phyloP scores from a whole-genome alignment of 345 rosid species.

The Populus pruinosa region DNA sequence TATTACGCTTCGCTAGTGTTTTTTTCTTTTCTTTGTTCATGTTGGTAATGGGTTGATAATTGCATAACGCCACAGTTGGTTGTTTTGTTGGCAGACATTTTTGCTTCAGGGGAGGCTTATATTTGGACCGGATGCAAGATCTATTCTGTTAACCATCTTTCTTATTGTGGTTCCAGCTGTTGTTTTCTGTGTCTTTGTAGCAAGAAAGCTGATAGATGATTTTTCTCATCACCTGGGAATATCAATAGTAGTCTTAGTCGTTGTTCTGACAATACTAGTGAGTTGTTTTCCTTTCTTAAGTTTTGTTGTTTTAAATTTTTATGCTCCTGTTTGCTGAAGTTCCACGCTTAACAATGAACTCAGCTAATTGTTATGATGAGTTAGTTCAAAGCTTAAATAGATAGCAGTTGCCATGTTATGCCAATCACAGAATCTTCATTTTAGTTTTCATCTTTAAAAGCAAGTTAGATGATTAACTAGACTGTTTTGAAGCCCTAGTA shows the following conservation, averaged over 20 bases:
- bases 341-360: background rate
- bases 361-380: background rate
- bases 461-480: background rate
- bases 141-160: slow-evolving; percentile 54
- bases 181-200: slow-evolving; percentile 77
- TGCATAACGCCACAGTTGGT: background rate
- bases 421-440: background rate
- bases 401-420: background rate
- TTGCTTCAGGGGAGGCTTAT: slow-evolving; percentile 70
- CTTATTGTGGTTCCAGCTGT: slow-evolving; percentile 69
- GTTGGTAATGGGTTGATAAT: background rate
- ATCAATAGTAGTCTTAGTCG: slow-evolving; percentile 47
- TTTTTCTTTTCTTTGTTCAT: background rate
- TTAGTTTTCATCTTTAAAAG: background rate
- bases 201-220: slow-evolving; percentile 58
- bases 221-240: slow-evolving; percentile 68
- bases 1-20: background rate
- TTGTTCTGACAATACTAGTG: slow-evolving; percentile 53
- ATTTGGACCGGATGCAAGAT: slow-evolving; percentile 92
- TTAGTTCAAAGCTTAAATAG: background rate
- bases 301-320: background rate
- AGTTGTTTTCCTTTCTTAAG: slow-evolving; percentile 36
- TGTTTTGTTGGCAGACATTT: slow-evolving; percentile 58
- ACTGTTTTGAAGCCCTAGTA: background rate
- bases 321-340: background rate